phyloP scores from a whole-genome alignment of 140 eudicot genomes.

The Erigeron philadelphicus region DNA sequence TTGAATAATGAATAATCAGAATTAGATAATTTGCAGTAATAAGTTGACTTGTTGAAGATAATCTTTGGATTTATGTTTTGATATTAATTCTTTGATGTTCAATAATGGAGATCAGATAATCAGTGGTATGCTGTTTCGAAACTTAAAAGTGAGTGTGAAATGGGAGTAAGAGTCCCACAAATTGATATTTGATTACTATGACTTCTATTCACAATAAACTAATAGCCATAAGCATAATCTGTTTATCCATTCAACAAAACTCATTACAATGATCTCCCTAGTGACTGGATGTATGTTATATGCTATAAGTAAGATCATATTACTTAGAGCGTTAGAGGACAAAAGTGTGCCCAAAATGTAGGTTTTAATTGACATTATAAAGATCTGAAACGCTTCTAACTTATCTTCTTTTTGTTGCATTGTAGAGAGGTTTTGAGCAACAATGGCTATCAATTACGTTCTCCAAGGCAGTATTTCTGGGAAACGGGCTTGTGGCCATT shows the following conservation, averaged over 20 bases:
- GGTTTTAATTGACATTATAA: neutral
- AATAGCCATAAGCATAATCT: neutral
- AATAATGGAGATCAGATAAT: neutral
- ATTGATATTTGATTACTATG: neutral
- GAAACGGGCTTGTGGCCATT: constrained; percentile 81
- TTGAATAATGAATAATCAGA: constrained; percentile 5
- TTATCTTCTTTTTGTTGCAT: constrained; percentile 16
- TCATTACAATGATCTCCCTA: neutral
- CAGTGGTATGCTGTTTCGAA: too few relatives aligned
- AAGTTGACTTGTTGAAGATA: neutral
- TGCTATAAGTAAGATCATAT: neutral
- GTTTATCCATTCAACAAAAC: neutral
- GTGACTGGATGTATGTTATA: neutral
- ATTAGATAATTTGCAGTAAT: neutral
- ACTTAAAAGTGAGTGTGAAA: neutral
- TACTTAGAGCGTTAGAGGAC: neutral
- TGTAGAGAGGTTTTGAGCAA: constrained; percentile 84
- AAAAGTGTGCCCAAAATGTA: neutral
- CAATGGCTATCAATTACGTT: constrained; percentile 61
- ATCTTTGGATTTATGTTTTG: neutral
- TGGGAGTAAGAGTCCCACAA: neutral
- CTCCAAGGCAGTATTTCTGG: constrained; percentile 86
- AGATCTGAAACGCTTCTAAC: neutral
- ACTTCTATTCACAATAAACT: neutral
- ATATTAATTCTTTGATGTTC: neutral